phyloP scores from a whole-genome alignment of 352 stramenopile genomes.

The Globisporangium viniferum region DNA sequence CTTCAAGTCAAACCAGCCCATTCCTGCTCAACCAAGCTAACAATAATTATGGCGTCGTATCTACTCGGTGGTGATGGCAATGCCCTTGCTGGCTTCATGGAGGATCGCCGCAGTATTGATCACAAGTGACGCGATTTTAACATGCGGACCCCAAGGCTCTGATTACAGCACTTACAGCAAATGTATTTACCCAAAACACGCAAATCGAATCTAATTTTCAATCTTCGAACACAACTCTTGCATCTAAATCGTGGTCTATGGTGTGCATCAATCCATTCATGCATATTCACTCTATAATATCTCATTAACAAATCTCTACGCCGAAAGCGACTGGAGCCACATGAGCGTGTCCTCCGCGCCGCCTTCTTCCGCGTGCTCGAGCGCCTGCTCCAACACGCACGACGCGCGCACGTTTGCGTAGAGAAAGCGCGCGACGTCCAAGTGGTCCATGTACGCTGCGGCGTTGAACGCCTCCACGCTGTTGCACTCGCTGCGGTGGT shows the following conservation, averaged over 20 bases:
- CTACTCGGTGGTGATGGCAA: background rate
- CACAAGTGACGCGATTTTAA: background rate
- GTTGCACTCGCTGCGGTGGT: conserved; percentile 44
- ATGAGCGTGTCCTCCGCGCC: conserved; percentile 55
- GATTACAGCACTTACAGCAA: background rate
- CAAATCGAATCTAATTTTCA: background rate
- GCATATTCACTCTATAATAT: conserved; percentile 13
- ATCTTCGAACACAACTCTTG: background rate
- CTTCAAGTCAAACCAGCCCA: too few relatives aligned
- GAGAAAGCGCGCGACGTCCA: conserved; percentile 53
- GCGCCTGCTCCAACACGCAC: conserved; percentile 49
- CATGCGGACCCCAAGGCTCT: too few relatives aligned
- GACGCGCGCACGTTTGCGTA: conserved; percentile 37
- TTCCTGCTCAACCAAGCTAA: background rate
- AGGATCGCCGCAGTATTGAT: background rate
- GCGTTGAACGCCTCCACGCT: conserved; percentile 61
- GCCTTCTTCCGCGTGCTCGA: conserved; percentile 63
- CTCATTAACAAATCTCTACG: background rate
- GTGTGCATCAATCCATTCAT: background rate
- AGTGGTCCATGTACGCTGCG: conserved; percentile 69
- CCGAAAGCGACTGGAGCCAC: conserved; percentile 46
- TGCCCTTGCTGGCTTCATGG: background rate
- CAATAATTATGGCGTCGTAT: background rate
- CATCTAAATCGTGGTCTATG: background rate
- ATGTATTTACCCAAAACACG: background rate